Conservation (phyloP, 805 yeast genomes). For the Yamadazyma akitaensis region DNA sequence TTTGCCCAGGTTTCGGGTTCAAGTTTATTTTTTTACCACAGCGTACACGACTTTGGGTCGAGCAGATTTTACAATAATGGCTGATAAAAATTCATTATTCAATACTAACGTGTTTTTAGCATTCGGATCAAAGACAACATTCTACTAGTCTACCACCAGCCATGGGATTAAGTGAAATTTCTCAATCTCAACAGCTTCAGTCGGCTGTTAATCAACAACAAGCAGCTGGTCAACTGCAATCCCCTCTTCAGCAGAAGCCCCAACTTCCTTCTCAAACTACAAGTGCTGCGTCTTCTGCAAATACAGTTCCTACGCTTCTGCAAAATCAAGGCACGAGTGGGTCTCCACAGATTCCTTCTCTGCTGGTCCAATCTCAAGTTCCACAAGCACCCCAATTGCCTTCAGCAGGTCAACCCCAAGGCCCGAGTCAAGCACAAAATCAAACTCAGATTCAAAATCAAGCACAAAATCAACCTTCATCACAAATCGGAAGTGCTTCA, state of each 20-base stretch:
- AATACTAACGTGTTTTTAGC: constrained; percentile 13
- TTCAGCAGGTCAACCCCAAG: constrained; percentile 11
- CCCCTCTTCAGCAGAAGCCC: constrained; percentile 18
- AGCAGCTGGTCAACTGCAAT: constrained; percentile 24
- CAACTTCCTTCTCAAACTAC: constrained; percentile 4
- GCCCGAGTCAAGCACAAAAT: constrained; percentile 6
- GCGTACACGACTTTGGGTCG: constrained; percentile 11
- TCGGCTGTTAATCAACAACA: neutral
- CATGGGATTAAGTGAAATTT: constrained; percentile 8
- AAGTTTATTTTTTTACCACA: constrained; percentile 21
- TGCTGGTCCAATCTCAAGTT: neutral
- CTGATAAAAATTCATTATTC: neutral
- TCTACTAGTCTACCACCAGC: constrained; percentile 11
- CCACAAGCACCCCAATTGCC: constrained; percentile 8
- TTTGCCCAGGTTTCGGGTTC: constrained; percentile 5
- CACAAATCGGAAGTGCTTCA: neutral
- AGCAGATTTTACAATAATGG: neutral
- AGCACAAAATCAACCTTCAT: neutral
- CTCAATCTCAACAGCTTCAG: constrained; percentile 1
- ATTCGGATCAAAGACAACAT: constrained; percentile 6
- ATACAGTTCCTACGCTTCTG: constrained; percentile 1
- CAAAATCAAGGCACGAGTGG: constrained; percentile 1
- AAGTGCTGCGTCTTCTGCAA: constrained; percentile 4
- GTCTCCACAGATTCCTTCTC: neutral
- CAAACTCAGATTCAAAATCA: neutral